Evolutionary conservation across 1,139 yeast genomes (phyloP).

Genomic region (Hyphopichia fennica): DNA sequence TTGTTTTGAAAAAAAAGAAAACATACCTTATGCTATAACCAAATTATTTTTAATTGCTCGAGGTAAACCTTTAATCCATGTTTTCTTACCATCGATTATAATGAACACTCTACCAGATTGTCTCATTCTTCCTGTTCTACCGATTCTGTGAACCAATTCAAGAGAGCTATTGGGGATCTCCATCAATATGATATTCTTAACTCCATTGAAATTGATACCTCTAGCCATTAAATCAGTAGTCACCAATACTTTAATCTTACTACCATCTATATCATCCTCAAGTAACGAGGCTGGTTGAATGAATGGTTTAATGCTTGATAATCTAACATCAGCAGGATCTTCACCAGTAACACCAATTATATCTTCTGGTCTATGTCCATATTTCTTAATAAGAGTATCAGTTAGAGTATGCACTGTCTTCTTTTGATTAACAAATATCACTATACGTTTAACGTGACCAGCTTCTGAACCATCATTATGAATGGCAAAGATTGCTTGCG

Average conservation of each 20-base stretch:
- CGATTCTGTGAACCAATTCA: constrained; percentile 87
- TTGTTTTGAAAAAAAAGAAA: constrained; percentile 7
- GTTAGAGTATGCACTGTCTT: constrained; percentile 62
- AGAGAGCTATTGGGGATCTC: constrained; percentile 85
- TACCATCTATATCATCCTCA: constrained; percentile 24
- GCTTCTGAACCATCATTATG: constrained; percentile 80
- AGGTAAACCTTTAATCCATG: constrained; percentile 86
- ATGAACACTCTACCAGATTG: constrained; percentile 85
- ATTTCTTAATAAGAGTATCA: constrained; percentile 48
- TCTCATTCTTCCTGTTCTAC: constrained; percentile 92
- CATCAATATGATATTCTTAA: constrained; percentile 77
- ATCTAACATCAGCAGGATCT: constrained; percentile 58
- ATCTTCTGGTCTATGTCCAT: constrained; percentile 52
- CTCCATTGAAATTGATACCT: constrained; percentile 82
- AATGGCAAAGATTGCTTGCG: constrained; percentile 86
- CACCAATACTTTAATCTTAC: constrained; percentile 60
- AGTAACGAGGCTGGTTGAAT: constrained; percentile 54
- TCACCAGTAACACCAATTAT: constrained; percentile 65
- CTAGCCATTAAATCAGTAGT: constrained; percentile 92
- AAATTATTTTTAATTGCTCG: constrained; percentile 61
- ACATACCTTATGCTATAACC: constrained; percentile 26
- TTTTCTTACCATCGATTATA: constrained; percentile 63
- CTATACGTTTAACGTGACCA: constrained; percentile 74
- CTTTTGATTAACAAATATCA: constrained; percentile 82
- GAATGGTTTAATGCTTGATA: constrained; percentile 58